Evolutionary conservation across 257 asterid genomes (phyloP).

Genomic region (Voacanga thouarsii): DNA sequence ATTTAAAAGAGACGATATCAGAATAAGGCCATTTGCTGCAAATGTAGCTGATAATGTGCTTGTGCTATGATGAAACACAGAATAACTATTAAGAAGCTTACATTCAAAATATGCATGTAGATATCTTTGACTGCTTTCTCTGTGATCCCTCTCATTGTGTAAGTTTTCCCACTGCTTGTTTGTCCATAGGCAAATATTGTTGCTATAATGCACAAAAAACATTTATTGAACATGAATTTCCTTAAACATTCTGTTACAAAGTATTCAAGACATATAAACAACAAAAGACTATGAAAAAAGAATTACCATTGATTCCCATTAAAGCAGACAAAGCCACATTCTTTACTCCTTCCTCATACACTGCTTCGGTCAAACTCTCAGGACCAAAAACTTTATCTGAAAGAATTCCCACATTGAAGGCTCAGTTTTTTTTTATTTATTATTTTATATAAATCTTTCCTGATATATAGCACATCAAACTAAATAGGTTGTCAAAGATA

Average conservation of each 20-base stretch:
- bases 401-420: neutral
- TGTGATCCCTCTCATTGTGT: constrained; percentile 87
- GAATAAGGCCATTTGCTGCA: constrained; percentile 3
- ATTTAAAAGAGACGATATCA: constrained; percentile 4
- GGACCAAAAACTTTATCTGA: constrained; percentile 92
- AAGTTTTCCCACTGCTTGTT: constrained; percentile 97
- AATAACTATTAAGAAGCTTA: constrained; percentile 33
- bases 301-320: constrained; percentile 88
- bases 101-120: constrained; percentile 77
- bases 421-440: neutral
- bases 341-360: constrained; percentile 89
- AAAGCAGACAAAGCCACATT: constrained; percentile 90
- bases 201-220: constrained; percentile 49
- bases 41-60: neutral
- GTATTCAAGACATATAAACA: neutral
- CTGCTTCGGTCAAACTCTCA: constrained; percentile 61
- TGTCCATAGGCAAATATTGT: constrained; percentile 97
- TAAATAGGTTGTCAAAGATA: neutral
- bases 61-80: neutral
- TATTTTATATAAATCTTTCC: neutral
- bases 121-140: constrained; percentile 94
- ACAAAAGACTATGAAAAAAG: neutral
- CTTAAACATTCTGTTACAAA: neutral
- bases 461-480: neutral
- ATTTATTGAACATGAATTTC: neutral